Percentiles rank a stretch among this genome's conserved stretches.
These are phyloP conservation scores for Gautieria morchelliformis DNA, from an alignment of 768 basidiomycete genomes.

Conservation along the genomic window DNA sequence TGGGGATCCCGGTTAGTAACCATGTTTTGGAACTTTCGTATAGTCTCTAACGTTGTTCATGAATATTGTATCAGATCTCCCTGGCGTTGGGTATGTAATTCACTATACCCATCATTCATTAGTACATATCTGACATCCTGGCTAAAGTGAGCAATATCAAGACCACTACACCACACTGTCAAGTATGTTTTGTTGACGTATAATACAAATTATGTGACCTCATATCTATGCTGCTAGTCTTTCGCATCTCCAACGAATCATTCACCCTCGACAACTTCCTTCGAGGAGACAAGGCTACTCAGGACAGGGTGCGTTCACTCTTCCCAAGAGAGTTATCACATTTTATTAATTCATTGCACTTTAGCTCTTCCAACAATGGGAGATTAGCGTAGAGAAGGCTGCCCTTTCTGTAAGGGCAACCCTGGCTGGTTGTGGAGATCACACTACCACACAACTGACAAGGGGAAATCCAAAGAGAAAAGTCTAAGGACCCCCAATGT, in stretches of 20 bases:
- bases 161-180: slow-evolving; percentile 67
- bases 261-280: slow-evolving; percentile 60
- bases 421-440: too few relatives aligned
- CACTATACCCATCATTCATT: not conserved
- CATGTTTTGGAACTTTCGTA: not conserved
- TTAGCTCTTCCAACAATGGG: slow-evolving; percentile 55
- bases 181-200: slow-evolving; percentile 26
- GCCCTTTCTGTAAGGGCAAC: too few relatives aligned
- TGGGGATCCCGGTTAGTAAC: not conserved
- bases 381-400: slow-evolving; percentile 56
- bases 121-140: not conserved
- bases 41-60: slow-evolving; percentile 36
- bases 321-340: not conserved
- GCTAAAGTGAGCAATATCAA: slow-evolving; percentile 54
- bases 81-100: slow-evolving; percentile 47
- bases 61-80: slow-evolving; percentile 55
- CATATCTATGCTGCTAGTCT: slow-evolving; percentile 31
- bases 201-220: not conserved
- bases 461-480: too few relatives aligned
- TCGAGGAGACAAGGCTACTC: slow-evolving; percentile 45
- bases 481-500: too few relatives aligned
- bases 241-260: slow-evolving; percentile 56
- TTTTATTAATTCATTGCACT: not conserved
- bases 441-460: too few relatives aligned
- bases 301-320: slow-evolving; percentile 19